Evolutionary conservation across 192 early-diverging fungal species (phyloP).

Genomic region (Entophlyctis helioformis): DNA sequence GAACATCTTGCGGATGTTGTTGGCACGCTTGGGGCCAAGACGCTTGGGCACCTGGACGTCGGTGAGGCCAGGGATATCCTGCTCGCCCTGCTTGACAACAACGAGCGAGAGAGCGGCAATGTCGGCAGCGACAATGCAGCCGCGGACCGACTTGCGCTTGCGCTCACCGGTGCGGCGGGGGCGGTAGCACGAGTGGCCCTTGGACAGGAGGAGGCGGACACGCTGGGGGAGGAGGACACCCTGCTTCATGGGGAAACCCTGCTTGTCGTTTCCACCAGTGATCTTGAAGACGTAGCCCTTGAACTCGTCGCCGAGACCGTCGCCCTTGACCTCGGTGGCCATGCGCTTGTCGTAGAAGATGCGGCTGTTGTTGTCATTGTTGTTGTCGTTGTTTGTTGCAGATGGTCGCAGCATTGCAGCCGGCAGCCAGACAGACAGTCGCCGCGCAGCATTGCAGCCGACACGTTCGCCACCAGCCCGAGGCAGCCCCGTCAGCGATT

Average conservation of each 20-base stretch:
- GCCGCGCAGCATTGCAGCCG: too few species aligned
- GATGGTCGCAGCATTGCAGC: too few species aligned
- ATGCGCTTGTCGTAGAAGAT: conserved; percentile 98
- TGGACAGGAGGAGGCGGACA: conserved; percentile 53
- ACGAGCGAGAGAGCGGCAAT: conserved; percentile 88
- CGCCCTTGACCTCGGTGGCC: conserved; percentile 88
- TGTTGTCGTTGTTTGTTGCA: too few species aligned
- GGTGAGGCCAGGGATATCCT: conserved; percentile 89
- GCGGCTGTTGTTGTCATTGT: too few species aligned
- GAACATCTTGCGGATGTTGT: conserved; percentile 99
- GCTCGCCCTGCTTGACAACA: conserved; percentile 95
- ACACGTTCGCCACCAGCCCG: too few species aligned
- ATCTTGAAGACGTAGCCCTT: conserved; percentile 99
- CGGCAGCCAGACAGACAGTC: too few species aligned
- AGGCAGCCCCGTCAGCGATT: too few species aligned
- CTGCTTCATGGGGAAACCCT: conserved; percentile 99
- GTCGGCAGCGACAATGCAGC: conserved; percentile 94
- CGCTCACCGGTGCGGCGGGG: conserved; percentile 95
- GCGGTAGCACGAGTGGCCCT: conserved; percentile 98
- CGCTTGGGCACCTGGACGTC: conserved; percentile 90
- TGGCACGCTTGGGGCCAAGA: conserved; percentile 96
- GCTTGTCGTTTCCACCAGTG: conserved; percentile 99
- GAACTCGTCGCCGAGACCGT: conserved; percentile 97
- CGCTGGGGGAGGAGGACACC: conserved; percentile 63
- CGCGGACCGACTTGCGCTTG: conserved; percentile 98